Evolutionary conservation across 83 land plant species (phyloP).

Genomic region (Picea abies): DNA sequence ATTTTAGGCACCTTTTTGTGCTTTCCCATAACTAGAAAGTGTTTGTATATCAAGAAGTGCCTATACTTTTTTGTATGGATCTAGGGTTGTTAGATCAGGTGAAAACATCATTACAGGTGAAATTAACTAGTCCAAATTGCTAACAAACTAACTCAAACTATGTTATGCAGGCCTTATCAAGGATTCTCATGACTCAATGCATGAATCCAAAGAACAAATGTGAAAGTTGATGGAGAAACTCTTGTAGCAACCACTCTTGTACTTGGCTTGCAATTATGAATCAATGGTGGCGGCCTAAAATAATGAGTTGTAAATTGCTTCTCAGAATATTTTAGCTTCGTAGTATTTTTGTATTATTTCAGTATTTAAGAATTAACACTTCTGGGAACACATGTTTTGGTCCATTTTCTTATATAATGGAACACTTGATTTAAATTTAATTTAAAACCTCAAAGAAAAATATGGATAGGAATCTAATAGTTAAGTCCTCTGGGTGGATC

Average conservation of each 20-base stretch:
- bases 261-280: constrained; percentile 31
- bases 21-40: too few relatives aligned
- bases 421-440: too few relatives aligned
- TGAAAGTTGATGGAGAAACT: constrained; percentile 16
- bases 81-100: neutral
- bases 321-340: constrained; percentile 88
- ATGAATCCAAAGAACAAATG: constrained; percentile 15
- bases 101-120: neutral
- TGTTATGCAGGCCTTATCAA: constrained; percentile 16
- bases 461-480: too few relatives aligned
- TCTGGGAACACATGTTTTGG: constrained; percentile 46
- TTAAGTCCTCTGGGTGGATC: too few relatives aligned
- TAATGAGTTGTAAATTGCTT: constrained; percentile 78
- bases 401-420: too few relatives aligned
- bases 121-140: neutral
- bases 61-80: neutral
- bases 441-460: too few relatives aligned
- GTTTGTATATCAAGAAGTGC: neutral
- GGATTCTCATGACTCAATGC: constrained; percentile 10
- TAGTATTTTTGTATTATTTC: constrained; percentile 32
- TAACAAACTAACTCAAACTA: neutral
- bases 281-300: constrained; percentile 95
- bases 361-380: constrained; percentile 77
- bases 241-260: constrained; percentile 15
- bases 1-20: too few relatives aligned